These are phyloP conservation scores for Fusarium abutilonis DNA, from an alignment of 2,329 filamentous ascomycete genomes.

Conservation along the genomic window DNA sequence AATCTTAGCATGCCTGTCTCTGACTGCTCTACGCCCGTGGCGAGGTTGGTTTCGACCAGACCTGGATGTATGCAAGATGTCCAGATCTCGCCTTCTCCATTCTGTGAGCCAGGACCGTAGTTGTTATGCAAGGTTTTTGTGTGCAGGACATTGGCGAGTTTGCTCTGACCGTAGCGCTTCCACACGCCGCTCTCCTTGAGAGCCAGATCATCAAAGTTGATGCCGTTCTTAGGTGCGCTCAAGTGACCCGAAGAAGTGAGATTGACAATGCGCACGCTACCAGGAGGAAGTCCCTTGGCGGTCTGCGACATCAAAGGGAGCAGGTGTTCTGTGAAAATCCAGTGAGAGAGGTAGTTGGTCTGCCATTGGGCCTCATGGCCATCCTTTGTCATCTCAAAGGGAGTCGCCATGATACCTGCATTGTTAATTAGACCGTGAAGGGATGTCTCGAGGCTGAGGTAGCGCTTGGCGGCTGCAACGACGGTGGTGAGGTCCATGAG, in stretches of 20 bases:
- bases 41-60: slow-evolving; percentile 24
- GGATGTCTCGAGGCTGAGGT: slow-evolving; percentile 9
- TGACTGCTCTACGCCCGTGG: neutral
- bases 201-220: slow-evolving; percentile 12
- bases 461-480: slow-evolving; percentile 25
- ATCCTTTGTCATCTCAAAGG: slow-evolving; percentile 22
- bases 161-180: slow-evolving; percentile 32
- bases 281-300: slow-evolving; percentile 7
- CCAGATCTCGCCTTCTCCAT: slow-evolving; percentile 30
- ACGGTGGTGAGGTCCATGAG: slow-evolving; percentile 16
- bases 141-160: slow-evolving; percentile 36
- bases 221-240: slow-evolving; percentile 23
- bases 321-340: slow-evolving; percentile 25
- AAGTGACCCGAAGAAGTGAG: slow-evolving; percentile 27
- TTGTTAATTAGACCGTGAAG: slow-evolving; percentile 34
- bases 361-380: slow-evolving; percentile 32
- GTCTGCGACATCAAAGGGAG: slow-evolving; percentile 31
- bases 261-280: slow-evolving; percentile 31
- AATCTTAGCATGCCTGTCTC: neutral
- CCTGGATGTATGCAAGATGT: slow-evolving; percentile 27
- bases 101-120: slow-evolving; percentile 24
- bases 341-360: slow-evolving; percentile 35
- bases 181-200: neutral
- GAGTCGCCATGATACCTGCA: slow-evolving; percentile 32
- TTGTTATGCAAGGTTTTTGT: slow-evolving; percentile 17